phyloP scores from a whole-genome alignment of 2,329 filamentous ascomycete species.

The Pyrenophora tritici-repentis region DNA sequence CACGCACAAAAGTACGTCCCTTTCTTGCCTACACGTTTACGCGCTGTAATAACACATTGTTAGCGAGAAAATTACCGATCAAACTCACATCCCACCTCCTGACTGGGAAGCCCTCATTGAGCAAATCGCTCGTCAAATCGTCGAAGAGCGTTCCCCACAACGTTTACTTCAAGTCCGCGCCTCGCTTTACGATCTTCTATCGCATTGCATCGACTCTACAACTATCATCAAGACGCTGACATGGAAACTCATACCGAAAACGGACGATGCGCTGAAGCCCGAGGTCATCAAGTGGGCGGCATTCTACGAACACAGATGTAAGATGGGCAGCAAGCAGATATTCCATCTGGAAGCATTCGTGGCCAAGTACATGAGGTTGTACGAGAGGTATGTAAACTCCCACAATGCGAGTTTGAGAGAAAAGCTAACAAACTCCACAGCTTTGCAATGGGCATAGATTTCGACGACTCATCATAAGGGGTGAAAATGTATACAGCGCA shows the following conservation, averaged over 20 bases:
- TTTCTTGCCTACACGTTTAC: background rate
- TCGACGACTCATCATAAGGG: slow-evolving; percentile 41
- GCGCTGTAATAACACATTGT: slow-evolving; percentile 13
- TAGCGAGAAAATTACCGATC: slow-evolving; percentile 88
- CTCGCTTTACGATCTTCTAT: slow-evolving; percentile 95
- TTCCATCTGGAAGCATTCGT: slow-evolving; percentile 99
- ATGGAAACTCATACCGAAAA: slow-evolving; percentile 85
- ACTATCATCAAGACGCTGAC: slow-evolving; percentile 93
- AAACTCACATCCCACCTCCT: slow-evolving; percentile 87
- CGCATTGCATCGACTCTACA: slow-evolving; percentile 94
- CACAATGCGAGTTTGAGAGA: background rate
- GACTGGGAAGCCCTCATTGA: slow-evolving; percentile 95
- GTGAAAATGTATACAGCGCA: background rate
- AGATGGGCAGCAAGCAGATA: slow-evolving; percentile 90
- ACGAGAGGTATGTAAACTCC: slow-evolving; percentile 72
- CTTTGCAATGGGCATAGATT: slow-evolving; percentile 72
- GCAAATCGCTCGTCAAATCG: slow-evolving; percentile 89
- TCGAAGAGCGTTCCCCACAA: slow-evolving; percentile 89
- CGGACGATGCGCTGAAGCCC: slow-evolving; percentile 86
- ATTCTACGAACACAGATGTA: slow-evolving; percentile 95
- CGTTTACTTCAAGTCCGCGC: slow-evolving; percentile 85
- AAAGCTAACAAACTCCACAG: slow-evolving; percentile 32
- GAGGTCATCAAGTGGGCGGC: slow-evolving; percentile 96
- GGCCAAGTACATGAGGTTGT: slow-evolving; percentile 95
- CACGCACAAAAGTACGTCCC: slow-evolving; percentile 87